phyloP scores from a whole-genome alignment of 495 filamentous ascomycete genomes.

The Aspergillus sclerotiicarbonarius region DNA sequence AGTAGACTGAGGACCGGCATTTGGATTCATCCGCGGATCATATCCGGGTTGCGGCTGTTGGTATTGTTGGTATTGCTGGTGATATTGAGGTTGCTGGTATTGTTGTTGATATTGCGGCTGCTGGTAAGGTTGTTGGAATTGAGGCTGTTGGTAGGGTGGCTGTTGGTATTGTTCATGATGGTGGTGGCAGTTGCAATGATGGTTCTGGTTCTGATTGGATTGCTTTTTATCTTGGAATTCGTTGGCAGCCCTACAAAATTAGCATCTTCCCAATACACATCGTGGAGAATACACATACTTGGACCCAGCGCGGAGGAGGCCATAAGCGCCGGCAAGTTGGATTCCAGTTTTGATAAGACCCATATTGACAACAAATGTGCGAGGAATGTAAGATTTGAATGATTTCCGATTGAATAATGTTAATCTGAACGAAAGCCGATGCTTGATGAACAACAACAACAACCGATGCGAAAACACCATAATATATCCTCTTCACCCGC shows the following conservation, averaged over 20 bases:
- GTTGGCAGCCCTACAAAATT: not conserved
- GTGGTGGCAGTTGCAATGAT: not conserved
- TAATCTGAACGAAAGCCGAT: no score
- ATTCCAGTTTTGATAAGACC: not conserved
- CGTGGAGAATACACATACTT: not conserved
- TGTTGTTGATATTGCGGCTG: not conserved
- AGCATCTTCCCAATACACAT: not conserved
- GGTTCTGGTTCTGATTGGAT: not conserved
- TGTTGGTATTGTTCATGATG: not conserved
- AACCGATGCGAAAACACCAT: no score
- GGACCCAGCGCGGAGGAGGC: not conserved
- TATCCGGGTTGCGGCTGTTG: not conserved
- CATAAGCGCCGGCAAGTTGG: not conserved
- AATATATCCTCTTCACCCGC: not conserved
- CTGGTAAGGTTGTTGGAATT: not conserved
- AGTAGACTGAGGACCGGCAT: no score
- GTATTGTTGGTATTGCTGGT: no score
- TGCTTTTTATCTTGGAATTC: not conserved
- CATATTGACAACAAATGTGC: not conserved
- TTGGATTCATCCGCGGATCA: no score
- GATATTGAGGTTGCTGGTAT: no score
- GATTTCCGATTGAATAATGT: no score
- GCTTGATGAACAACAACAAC: no score
- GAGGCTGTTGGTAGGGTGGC: not conserved
- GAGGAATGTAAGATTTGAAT: no score